phyloP scores from a whole-genome alignment of 257 asterid genomes.

The Nicotiana attenuata region DNA sequence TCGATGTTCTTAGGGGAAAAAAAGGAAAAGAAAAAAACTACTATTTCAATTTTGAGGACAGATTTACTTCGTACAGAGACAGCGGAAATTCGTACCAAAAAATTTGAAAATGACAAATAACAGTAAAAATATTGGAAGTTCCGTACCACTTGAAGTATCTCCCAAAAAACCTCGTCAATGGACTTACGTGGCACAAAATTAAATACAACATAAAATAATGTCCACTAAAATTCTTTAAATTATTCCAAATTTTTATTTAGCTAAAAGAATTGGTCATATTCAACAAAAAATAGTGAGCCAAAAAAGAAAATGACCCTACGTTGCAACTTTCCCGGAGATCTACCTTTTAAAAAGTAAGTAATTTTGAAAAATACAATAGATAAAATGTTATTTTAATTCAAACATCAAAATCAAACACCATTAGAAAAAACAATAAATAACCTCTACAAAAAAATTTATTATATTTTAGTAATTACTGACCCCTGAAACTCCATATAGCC shows the following conservation, averaged over 20 bases:
- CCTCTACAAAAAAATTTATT: not conserved
- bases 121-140: not conserved
- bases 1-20: too few species aligned
- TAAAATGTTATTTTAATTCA: not conserved
- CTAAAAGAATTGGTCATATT: not conserved
- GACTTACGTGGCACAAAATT: not conserved
- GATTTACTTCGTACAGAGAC: too few species aligned
- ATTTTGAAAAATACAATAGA: too few species aligned
- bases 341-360: too few species aligned
- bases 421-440: not conserved
- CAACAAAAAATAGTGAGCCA: not conserved
- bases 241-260: not conserved
- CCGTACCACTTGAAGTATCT: not conserved
- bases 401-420: not conserved
- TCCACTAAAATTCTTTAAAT: not conserved
- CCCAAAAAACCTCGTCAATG: not conserved
- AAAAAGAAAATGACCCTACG: not conserved
- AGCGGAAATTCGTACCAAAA: not conserved
- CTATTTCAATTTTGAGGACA: too few species aligned
- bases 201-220: not conserved
- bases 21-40: too few species aligned
- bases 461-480: constrained; percentile 12
- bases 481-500: constrained; percentile 21
- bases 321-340: not conserved
- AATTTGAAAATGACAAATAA: not conserved